Evolutionary conservation across 2,329 filamentous ascomycete species (phyloP).

Genomic region (Aspergillus pseudoglaucus): DNA sequence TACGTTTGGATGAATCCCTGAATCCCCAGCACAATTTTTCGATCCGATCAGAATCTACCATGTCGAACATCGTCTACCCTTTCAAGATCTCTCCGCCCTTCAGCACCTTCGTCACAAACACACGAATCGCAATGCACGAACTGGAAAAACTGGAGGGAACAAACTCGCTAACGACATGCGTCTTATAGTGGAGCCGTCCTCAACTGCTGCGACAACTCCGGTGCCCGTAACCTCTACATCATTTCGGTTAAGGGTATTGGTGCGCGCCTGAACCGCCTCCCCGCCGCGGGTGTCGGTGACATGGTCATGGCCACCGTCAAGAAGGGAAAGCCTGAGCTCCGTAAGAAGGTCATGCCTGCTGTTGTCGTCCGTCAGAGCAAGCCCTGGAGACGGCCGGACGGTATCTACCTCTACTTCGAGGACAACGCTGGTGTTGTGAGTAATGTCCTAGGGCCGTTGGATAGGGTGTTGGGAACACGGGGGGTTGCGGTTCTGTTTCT

Average conservation of each 20-base stretch:
- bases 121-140: neutral
- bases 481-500: neutral
- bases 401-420: slow-evolving; percentile 99
- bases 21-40: neutral
- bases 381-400: slow-evolving; percentile 97
- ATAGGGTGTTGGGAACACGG: neutral
- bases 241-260: slow-evolving; percentile 99
- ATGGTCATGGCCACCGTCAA: slow-evolving; percentile 99
- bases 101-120: neutral
- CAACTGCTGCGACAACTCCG: slow-evolving; percentile 99
- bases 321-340: slow-evolving; percentile 99
- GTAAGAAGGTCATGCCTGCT: slow-evolving; percentile 99
- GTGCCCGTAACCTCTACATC: slow-evolving; percentile 98
- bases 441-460: slow-evolving; percentile 27
- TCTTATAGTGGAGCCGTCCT: slow-evolving; percentile 84
- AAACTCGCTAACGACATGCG: slow-evolving; percentile 13
- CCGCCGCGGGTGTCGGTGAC: slow-evolving; percentile 95
- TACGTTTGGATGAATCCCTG: slow-evolving; percentile 52
- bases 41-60: slow-evolving; percentile 3
- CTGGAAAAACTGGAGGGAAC: slow-evolving; percentile 13
- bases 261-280: slow-evolving; percentile 94
- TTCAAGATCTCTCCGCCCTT: neutral
- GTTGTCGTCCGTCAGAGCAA: slow-evolving; percentile 98
- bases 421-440: slow-evolving; percentile 98
- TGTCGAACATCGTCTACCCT: neutral